Percentiles rank a stretch among this genome's conserved stretches.
These are phyloP conservation scores for Lachancea quebecensis DNA, from an alignment of 805 yeast species.

Conservation along the genomic window DNA sequence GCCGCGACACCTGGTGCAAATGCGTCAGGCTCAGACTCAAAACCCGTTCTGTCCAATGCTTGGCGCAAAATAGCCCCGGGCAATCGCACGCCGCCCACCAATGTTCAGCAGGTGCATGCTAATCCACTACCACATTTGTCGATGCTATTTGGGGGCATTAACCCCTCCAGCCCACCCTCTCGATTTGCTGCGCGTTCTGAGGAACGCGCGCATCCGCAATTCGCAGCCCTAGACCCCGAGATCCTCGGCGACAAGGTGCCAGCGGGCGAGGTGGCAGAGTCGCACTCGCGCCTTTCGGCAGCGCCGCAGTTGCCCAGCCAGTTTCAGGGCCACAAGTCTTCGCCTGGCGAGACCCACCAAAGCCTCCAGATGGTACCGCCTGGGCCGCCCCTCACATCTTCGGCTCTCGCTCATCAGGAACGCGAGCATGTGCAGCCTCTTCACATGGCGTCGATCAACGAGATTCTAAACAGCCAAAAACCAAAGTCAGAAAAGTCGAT, in stretches of 20 bases:
- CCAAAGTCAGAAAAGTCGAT: constrained; percentile 1
- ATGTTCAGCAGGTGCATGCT: not conserved
- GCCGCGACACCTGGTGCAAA: not conserved
- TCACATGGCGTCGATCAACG: constrained; percentile 19
- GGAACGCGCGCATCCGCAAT: not conserved
- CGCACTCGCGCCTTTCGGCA: not conserved
- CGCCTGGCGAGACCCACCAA: not conserved
- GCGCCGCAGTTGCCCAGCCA: not conserved
- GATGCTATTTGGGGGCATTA: constrained; percentile 7
- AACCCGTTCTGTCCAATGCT: not conserved
- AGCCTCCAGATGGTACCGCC: not conserved
- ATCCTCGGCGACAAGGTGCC: not conserved
- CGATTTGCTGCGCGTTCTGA: not conserved
- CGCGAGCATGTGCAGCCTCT: constrained; percentile 8
- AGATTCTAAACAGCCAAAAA: constrained; percentile 10
- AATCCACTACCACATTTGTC: constrained; percentile 10
- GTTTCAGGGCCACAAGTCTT: not conserved
- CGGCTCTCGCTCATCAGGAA: not conserved
- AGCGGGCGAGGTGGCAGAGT: not conserved
- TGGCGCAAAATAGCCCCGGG: constrained; percentile 2
- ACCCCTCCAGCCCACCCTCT: not conserved
- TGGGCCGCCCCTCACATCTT: not conserved
- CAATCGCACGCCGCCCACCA: not conserved
- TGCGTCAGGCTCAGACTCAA: not conserved
- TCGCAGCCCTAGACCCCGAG: constrained; percentile 2